phyloP scores from a whole-genome alignment of 345 rosid species.

The Heritiera littoralis region DNA sequence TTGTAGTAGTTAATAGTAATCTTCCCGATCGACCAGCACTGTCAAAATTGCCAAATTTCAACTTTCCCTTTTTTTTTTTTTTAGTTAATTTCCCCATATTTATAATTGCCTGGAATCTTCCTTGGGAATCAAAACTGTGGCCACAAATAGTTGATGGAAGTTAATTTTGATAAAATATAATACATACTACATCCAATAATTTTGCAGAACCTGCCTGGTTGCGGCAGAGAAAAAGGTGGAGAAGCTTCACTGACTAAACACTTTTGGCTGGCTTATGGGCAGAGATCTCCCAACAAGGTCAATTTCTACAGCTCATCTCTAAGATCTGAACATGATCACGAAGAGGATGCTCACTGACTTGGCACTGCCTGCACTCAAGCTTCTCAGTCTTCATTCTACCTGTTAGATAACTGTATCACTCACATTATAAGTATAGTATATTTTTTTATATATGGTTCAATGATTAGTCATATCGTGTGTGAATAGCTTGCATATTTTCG shows the following conservation, averaged over 20 bases:
- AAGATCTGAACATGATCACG: constrained; percentile 23
- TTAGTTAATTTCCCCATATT: neutral
- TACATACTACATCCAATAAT: constrained; percentile 5
- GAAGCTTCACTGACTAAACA: constrained; percentile 24
- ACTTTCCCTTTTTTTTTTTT: neutral
- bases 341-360: constrained; percentile 15
- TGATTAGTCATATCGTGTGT: too few species aligned
- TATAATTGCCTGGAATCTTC: neutral
- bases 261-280: constrained; percentile 23
- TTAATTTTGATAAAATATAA: neutral
- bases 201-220: neutral
- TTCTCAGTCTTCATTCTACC: constrained; percentile 2
- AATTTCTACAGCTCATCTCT: constrained; percentile 35
- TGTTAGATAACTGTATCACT: neutral
- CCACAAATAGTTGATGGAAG: neutral
- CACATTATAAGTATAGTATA: neutral
- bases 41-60: neutral
- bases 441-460: too few species aligned
- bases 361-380: neutral
- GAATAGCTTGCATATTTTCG: too few species aligned
- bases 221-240: neutral
- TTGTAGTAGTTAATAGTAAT: too few species aligned
- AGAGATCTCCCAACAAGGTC: constrained; percentile 14
- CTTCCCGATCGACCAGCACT: neutral
- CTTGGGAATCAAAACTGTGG: neutral